Base-by-base conservation (phyloP, 2,329 filamentous ascomycete species). In the Talaromyces amestolkiae region DNA sequence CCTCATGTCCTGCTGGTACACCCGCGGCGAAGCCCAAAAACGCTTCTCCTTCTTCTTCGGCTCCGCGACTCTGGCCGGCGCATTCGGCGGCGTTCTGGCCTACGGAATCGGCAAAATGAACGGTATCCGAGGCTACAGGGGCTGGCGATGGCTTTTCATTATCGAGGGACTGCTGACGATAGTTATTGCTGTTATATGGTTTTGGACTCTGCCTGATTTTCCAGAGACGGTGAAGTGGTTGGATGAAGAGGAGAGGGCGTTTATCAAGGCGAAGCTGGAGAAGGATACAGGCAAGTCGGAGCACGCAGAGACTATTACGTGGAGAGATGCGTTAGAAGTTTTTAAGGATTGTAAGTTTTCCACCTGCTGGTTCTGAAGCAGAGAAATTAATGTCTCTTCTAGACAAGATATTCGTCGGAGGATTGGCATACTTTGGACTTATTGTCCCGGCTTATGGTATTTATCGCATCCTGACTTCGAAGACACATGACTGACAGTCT, bases 41-140 rank as follows among this genome's bases (percentile, higher is more conserved):
- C 88, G 95, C 35, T 97, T 93, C 79, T 91, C 89, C 17, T 93
- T 98, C 82, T 98, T 98, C 83, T 98, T 98, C 82, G 89, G 86
- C 72, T 91, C 84, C 8, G 86, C 86, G 1, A 86, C 84, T 0
- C 79, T 87, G 1, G 86, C 87, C 1, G 86, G 86, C 54, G 86
- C 86, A 1, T 89, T 89, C 67, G 86, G 87, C 58, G 86, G 86
- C 19, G 78, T 89, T 10, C 77, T 89, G 17, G 87, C 87, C 2
- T 83, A 83, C 37, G 87, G 81, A 24, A 84, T 89, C 60, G 82
- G 85, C 37, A 83, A 87, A 72, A 86, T 89, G 83, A 71, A 81
- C 1, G 84, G 84, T 2, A 61, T 76, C 27, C 68, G 73, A n/a
- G 83, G 86, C 13, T 95, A 93, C 74, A 77, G 59, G 63, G 81